Evolutionary conservation across 371 early-diverging fungal species (phyloP).

Genomic region (Cokeromyces recurvatus): DNA sequence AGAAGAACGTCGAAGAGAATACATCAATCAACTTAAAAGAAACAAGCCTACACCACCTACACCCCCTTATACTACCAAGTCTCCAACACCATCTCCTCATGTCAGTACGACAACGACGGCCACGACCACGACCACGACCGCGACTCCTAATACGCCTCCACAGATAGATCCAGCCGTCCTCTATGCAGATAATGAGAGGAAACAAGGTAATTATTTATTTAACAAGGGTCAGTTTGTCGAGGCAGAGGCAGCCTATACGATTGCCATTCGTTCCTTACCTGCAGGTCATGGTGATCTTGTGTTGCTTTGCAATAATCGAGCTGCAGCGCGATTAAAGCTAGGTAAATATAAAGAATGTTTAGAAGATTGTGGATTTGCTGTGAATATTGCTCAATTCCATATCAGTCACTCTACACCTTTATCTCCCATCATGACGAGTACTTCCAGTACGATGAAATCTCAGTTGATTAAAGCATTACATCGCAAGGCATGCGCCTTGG

Average conservation of each 20-base stretch:
- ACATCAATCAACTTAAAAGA: slow-evolving; percentile 9
- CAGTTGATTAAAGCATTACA: slow-evolving; percentile 14
- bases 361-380: slow-evolving; percentile 47
- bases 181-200: slow-evolving; percentile 39
- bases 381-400: slow-evolving; percentile 8
- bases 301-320: slow-evolving; percentile 83
- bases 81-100: neutral
- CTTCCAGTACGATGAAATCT: slow-evolving; percentile 3
- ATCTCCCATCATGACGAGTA: slow-evolving; percentile 24
- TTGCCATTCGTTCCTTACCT: slow-evolving; percentile 60
- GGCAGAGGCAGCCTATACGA: slow-evolving; percentile 71
- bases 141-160: slow-evolving; percentile 13
- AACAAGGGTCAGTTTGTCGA: slow-evolving; percentile 87
- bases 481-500: slow-evolving; percentile 77
- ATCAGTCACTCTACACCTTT: slow-evolving; percentile 19
- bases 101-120: slow-evolving; percentile 1
- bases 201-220: slow-evolving; percentile 76
- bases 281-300: slow-evolving; percentile 60
- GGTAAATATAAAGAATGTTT: slow-evolving; percentile 75
- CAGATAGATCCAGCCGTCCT: slow-evolving; percentile 9
- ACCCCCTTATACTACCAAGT: neutral
- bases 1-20: slow-evolving; percentile 15
- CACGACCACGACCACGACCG: neutral
- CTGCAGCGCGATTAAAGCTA: slow-evolving; percentile 78
- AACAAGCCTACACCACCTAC: slow-evolving; percentile 11